Conservation (phyloP, 495 filamentous ascomycete species). For the Chaetomium fimeti region DNA sequence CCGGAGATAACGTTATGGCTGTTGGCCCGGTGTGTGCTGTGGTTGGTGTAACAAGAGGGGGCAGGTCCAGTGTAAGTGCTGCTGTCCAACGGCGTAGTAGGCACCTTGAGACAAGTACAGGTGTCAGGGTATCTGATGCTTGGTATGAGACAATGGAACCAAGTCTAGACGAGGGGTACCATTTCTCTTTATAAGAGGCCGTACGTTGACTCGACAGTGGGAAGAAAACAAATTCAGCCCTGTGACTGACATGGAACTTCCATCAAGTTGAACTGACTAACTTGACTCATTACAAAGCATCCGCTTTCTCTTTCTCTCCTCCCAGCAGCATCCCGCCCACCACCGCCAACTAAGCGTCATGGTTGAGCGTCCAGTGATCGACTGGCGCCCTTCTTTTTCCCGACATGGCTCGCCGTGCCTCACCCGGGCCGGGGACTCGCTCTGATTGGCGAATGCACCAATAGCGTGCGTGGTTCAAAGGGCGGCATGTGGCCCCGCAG, state of each 20-base stretch:
- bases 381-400: conserved; percentile 14
- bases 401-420: conserved; percentile 14
- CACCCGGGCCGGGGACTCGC: not conserved
- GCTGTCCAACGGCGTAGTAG: not conserved
- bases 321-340: too few relatives aligned
- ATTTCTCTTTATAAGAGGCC: not conserved
- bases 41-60: not conserved
- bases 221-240: not conserved
- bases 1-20: not conserved
- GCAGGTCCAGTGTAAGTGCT: conserved; percentile 5
- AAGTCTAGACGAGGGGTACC: not conserved
- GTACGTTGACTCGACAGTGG: not conserved
- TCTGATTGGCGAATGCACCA: conserved; percentile 23
- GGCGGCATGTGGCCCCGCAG: conserved; percentile 18
- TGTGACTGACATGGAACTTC: not conserved
- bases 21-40: not conserved
- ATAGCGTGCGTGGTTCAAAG: conserved; percentile 16
- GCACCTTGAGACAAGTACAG: not conserved
- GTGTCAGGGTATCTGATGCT: not conserved
- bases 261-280: too few relatives aligned
- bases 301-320: not conserved
- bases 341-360: too few relatives aligned
- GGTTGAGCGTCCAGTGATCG: conserved; percentile 12
- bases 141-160: not conserved
- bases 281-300: conserved; percentile 29